Evolutionary conservation across 2,329 filamentous ascomycete species (phyloP), one percentile per base, ranked within the genome.

Genomic region (Aspergillus luchuensis): DNA sequence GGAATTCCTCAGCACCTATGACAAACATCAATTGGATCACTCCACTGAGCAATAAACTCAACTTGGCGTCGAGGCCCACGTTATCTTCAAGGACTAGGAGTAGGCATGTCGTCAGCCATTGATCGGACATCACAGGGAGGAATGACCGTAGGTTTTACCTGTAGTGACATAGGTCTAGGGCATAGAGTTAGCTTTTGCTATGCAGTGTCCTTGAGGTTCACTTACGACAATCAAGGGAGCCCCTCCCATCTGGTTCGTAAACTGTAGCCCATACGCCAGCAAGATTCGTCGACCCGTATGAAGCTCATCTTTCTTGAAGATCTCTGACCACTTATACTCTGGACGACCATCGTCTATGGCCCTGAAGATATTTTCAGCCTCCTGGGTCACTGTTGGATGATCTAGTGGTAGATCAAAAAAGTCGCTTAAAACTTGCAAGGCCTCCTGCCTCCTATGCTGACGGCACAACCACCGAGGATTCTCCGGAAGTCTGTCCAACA

Each of bases 221-320:
- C 68, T 63, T 78, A 81, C 13, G 36, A 82, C 79, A 4, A 83
- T 77, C 71, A 65, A 50, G 53, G 83, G 83, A 59, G 83, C 81
- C 0, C 81, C 81, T 4, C 76, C 75, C 52, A 80, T 73, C 60
- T 85, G 82, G 53, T 85, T 81, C 76, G 82, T 82, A 56, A 81
- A 78, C 56, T 81, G 78, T 55, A 79, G 76, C n/a, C 78, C 75
- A 65, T 76, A 82, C 0, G 81, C 81, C 4, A 85, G 73, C 2
- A 82, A 63, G 15, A 84, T 78, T 2, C 81, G 72, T 30, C 76
- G 66, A 0, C 81, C 71, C 4, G 77, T 83, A 66, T 78, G 74
- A 10, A 80, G 69, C 48, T 74, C 74, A 61, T 79, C 81, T 8
- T 72, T 72, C 66, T 77, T 77, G 59, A 84, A 73, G 1, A 83